Percentiles rank a stretch among this genome's conserved stretches.
Evolutionary conservation across 2,329 filamentous ascomycete genomes (phyloP).

Genomic region (Aspergillus quadrilineatus): DNA sequence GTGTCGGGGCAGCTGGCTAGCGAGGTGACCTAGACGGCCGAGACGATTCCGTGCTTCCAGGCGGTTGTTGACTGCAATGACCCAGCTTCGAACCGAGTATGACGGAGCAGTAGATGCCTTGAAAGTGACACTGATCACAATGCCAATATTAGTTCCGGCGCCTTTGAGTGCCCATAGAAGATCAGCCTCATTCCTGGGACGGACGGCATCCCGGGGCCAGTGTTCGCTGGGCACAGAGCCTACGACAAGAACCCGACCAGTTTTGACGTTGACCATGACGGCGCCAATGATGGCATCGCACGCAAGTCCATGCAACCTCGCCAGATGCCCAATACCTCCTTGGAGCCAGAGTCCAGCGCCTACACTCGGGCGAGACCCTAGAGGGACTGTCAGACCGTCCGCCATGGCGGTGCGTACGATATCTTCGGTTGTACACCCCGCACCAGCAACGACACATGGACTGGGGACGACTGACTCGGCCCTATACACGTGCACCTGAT

Average conservation of each 20-base stretch:
- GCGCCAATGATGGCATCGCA: conserved; percentile 63
- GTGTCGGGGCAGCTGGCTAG: conserved; percentile 42
- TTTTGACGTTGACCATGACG: conserved; percentile 55
- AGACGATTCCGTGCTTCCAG: conserved; percentile 40
- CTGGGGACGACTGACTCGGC: conserved; percentile 12
- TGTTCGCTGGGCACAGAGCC: conserved; percentile 51
- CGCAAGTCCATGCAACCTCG: conserved; percentile 55
- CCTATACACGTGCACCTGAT: conserved; percentile 42
- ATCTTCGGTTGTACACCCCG: conserved; percentile 58
- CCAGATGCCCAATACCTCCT: conserved; percentile 63
- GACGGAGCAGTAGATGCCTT: conserved; percentile 45
- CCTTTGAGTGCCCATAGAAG: conserved; percentile 60
- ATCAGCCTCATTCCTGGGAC: conserved; percentile 51
- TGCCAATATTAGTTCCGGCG: conserved; percentile 60
- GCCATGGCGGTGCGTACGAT: conserved; percentile 52
- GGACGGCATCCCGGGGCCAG: conserved; percentile 42
- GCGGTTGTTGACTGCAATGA: conserved; percentile 26
- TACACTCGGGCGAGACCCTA: conserved; percentile 63
- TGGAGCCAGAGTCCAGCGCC: conserved; percentile 64
- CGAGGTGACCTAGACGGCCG: conserved; percentile 36
- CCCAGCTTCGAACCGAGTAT: conserved; percentile 46
- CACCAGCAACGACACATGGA: conserved; percentile 51
- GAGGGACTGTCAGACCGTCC: conserved; percentile 55
- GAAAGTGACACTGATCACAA: conserved; percentile 57
- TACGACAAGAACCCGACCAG: conserved; percentile 50